phyloP scores from a whole-genome alignment of 495 filamentous ascomycete genomes.

The Diplogelasinospora grovesii region DNA sequence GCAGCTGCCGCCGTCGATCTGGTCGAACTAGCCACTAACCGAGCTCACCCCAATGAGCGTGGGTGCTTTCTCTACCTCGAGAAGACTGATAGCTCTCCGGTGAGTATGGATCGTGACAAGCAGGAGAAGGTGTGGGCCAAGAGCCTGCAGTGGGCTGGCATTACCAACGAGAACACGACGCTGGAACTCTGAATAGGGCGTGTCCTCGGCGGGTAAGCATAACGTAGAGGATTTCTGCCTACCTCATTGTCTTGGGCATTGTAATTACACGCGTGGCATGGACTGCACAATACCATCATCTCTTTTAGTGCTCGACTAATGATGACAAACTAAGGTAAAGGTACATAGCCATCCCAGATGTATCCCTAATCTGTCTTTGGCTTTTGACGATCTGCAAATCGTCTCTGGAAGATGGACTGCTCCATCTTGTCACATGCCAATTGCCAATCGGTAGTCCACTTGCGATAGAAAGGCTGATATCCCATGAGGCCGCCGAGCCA shows the following conservation, averaged over 20 bases:
- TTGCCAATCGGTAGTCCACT: slow-evolving; percentile 50
- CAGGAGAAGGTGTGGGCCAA: slow-evolving; percentile 40
- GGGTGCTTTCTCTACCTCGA: slow-evolving; percentile 36
- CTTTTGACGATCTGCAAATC: slow-evolving; percentile 23
- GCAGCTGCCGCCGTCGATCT: slow-evolving; percentile 32
- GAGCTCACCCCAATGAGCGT: slow-evolving; percentile 22
- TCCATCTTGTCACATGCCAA: slow-evolving; percentile 41
- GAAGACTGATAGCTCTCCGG: slow-evolving; percentile 31
- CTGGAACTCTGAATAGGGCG: too few species aligned
- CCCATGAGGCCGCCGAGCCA: slow-evolving; percentile 47
- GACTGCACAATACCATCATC: too few species aligned
- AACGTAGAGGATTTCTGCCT: too few species aligned
- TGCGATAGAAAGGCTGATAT: slow-evolving; percentile 43
- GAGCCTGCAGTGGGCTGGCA: slow-evolving; percentile 36
- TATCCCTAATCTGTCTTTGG: too few species aligned
- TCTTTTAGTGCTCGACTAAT: too few species aligned
- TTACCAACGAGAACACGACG: too few species aligned
- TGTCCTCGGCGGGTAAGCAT: too few species aligned
- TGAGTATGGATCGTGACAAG: slow-evolving; percentile 32
- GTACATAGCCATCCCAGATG: too few species aligned
- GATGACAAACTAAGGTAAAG: too few species aligned
- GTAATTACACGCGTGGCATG: too few species aligned
- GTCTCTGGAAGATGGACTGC: slow-evolving; percentile 29
- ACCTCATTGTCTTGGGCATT: too few species aligned
- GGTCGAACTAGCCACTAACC: slow-evolving; percentile 21